Evolutionary conservation across 1,139 yeast species (phyloP).

Genomic region (Suhomyces coccinellae): DNA sequence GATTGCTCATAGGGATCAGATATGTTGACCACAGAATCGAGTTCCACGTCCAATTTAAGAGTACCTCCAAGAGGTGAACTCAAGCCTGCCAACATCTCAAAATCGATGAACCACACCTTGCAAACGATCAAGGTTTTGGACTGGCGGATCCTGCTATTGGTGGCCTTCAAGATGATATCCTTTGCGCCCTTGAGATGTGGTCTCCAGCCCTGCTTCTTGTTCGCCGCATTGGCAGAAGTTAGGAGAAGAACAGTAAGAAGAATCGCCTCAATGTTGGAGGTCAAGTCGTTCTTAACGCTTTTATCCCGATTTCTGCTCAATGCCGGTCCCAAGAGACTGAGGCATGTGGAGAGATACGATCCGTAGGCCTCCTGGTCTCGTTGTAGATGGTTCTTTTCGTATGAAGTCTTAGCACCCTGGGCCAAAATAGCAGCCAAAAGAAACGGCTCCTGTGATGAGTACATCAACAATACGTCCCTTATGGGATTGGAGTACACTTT

Average conservation of each 20-base stretch:
- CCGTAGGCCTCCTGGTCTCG: conserved; percentile 68
- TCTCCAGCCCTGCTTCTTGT: conserved; percentile 68
- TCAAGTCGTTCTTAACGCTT: conserved; percentile 32
- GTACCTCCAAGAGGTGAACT: conserved; percentile 71
- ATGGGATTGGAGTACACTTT: conserved; percentile 54
- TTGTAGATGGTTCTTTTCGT: conserved; percentile 40
- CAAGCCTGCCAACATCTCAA: conserved; percentile 69
- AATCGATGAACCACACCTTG: conserved; percentile 65
- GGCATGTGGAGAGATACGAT: conserved; percentile 60
- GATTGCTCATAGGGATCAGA: conserved; percentile 46
- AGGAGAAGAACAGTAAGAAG: conserved; percentile 64
- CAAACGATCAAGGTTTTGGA: conserved; percentile 57
- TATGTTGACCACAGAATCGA: conserved; percentile 49
- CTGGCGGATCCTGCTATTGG: conserved; percentile 26
- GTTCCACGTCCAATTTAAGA: conserved; percentile 49
- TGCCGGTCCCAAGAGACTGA: conserved; percentile 54
- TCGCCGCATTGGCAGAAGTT: conserved; percentile 69
- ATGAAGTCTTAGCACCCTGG: conserved; percentile 65
- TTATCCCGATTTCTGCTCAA: conserved; percentile 27
- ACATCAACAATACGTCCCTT: conserved; percentile 59
- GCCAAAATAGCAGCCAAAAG: conserved; percentile 69
- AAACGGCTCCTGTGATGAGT: conserved; percentile 62
- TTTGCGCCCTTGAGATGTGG: conserved; percentile 77
- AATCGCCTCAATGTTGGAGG: conserved; percentile 63
- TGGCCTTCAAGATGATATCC: conserved; percentile 56